Percentiles rank a stretch among this genome's conserved stretches.
phyloP scores from a whole-genome alignment of 2,329 filamentous ascomycete species.

The Lachnellula arida region DNA sequence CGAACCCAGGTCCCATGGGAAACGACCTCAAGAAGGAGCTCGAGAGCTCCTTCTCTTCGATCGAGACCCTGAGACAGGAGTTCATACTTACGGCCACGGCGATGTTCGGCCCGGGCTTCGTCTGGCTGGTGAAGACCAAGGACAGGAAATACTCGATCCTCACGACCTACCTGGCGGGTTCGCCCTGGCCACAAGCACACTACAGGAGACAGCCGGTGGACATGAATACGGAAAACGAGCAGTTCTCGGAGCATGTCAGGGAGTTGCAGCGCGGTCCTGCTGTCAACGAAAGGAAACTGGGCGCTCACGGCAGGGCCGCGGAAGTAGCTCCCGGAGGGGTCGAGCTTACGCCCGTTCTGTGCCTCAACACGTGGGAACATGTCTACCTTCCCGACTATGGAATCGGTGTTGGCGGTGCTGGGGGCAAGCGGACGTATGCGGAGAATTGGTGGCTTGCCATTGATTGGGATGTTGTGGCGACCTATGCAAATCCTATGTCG shows the following conservation, averaged over 20 bases:
- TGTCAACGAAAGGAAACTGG: conserved; percentile 34
- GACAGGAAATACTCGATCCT: conserved; percentile 59
- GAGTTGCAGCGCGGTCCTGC: conserved; percentile 27
- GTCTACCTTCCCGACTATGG: conserved; percentile 82
- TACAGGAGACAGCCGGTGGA: conserved; percentile 64
- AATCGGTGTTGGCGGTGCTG: conserved; percentile 48
- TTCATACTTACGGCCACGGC: conserved; percentile 74
- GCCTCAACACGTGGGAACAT: conserved; percentile 96
- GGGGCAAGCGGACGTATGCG: conserved; percentile 71
- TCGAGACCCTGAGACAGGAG: conserved; percentile 76
- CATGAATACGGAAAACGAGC: conserved; percentile 58
- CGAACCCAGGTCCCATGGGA: conserved; percentile 48
- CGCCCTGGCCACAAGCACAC: conserved; percentile 80
- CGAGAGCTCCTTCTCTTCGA: conserved; percentile 68
- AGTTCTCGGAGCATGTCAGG: conserved; percentile 37
- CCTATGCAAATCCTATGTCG: conserved; percentile 7
- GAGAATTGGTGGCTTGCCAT: conserved; percentile 83
- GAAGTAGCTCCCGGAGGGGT: conserved; percentile 53
- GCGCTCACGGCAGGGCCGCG: conserved; percentile 25
- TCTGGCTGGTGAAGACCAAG: conserved; percentile 74
- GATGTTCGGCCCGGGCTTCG: conserved; percentile 97
- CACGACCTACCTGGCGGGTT: conserved; percentile 85
- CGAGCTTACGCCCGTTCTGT: conserved; percentile 72
- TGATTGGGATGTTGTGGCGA: conserved; percentile 73
- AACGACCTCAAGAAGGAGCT: conserved; percentile 54